A percentile compares a stretch with the other conserved stretches of the same genome.
Conservation (phyloP, 2,329 filamentous ascomycete genomes). For the Fusarium mexicanum region DNA sequence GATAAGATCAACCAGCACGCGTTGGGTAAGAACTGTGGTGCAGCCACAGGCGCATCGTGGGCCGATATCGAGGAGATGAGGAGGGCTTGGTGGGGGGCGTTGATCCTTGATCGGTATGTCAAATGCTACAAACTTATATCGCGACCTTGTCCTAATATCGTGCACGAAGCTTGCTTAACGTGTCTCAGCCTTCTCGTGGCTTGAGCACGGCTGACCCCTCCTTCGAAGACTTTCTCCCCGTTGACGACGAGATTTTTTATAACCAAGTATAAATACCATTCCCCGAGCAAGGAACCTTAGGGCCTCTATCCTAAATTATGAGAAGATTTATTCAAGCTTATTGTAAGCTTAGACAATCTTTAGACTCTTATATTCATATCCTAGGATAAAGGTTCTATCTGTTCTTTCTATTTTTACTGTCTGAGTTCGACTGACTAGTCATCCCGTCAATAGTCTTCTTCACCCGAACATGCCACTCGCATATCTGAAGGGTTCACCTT, state of each 20-base stretch:
- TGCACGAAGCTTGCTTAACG: background rate
- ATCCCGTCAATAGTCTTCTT: background rate
- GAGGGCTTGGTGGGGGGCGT: background rate
- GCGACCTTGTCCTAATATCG: accelerated
- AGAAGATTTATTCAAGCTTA: accelerated
- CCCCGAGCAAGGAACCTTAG: background rate
- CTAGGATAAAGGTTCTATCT: background rate
- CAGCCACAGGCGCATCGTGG: background rate
- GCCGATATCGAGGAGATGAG: background rate
- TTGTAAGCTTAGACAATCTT: accelerated
- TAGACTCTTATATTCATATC: no score
- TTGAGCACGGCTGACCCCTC: background rate
- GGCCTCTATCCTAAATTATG: accelerated
- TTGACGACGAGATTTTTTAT: background rate
- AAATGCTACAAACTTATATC: background rate
- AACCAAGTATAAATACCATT: background rate
- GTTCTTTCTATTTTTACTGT: accelerated
- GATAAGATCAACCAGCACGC: background rate
- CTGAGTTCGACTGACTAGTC: accelerated
- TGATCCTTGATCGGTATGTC: background rate
- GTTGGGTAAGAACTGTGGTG: background rate
- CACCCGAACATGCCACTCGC: background rate
- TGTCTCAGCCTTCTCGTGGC: background rate
- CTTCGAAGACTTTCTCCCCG: background rate
- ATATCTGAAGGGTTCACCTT: background rate